Percentiles rank a stretch among this genome's conserved stretches.
These are phyloP conservation scores for Botrytis deweyae DNA, from an alignment of 2,329 filamentous ascomycete species.

Conservation along the genomic window DNA sequence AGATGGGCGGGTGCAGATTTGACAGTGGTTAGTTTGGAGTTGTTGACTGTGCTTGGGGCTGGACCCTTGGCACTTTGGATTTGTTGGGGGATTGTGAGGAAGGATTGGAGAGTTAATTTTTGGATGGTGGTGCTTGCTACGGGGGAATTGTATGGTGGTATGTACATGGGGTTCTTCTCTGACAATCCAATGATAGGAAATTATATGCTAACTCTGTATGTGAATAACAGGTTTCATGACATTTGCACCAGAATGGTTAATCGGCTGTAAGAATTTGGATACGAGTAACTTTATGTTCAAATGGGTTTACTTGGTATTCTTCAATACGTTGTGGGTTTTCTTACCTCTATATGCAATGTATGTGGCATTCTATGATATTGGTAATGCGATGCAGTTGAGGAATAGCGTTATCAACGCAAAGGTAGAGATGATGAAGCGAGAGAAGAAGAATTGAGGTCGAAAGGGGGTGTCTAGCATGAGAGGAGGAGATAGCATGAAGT, in stretches of 20 bases:
- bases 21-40: conserved; percentile 62
- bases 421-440: conserved; percentile 31
- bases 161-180: conserved; percentile 28
- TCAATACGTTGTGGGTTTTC: conserved; percentile 67
- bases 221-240: conserved; percentile 61
- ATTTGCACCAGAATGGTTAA: conserved; percentile 68
- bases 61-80: conserved; percentile 60
- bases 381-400: conserved; percentile 50
- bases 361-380: conserved; percentile 55
- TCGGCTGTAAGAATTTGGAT: conserved; percentile 60
- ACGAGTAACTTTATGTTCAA: conserved; percentile 61
- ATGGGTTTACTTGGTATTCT: conserved; percentile 67
- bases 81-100: conserved; percentile 58
- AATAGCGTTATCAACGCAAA: conserved; percentile 30
- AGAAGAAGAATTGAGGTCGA: conserved; percentile 19
- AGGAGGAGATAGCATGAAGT: background rate
- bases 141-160: conserved; percentile 64
- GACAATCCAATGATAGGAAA: no score
- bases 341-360: conserved; percentile 60
- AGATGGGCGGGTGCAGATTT: conserved; percentile 64
- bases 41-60: conserved; percentile 63
- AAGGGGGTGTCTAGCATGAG: background rate
- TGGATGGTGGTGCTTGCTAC: conserved; percentile 66
- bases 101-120: conserved; percentile 55
- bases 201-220: conserved; percentile 3